Percentiles rank a stretch among this genome's conserved stretches.
These are phyloP conservation scores for Veloporphyrellus conicus DNA, from an alignment of 1,284 basidiomycete species.

Conservation along the genomic window DNA sequence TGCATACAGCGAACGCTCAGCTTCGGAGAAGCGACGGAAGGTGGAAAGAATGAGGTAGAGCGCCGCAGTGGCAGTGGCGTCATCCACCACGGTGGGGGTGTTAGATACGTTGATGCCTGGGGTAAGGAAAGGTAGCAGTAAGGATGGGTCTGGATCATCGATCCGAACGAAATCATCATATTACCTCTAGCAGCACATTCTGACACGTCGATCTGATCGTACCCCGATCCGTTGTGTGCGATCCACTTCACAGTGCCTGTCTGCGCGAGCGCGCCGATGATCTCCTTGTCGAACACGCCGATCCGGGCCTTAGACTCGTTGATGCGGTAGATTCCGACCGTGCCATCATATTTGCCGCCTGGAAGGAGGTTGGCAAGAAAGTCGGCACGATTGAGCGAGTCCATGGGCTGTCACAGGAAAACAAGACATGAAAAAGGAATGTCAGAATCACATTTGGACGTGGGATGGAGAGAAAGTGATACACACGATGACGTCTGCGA, in stretches of 20 bases:
- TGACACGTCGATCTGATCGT: conserved; percentile 78
- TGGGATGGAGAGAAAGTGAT: not conserved
- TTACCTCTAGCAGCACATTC: conserved; percentile 69
- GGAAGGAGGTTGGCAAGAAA: conserved; percentile 65
- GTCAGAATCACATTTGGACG: not conserved
- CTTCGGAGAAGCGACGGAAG: conserved; percentile 72
- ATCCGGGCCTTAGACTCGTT: conserved; percentile 62
- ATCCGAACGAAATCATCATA: too few relatives aligned
- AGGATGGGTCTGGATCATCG: too few relatives aligned
- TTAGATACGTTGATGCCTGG: conserved; percentile 84
- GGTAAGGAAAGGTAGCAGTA: too few relatives aligned
- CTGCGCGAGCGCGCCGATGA: conserved; percentile 64
- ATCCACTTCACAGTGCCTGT: conserved; percentile 78
- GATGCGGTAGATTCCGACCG: conserved; percentile 78
- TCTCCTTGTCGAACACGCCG: conserved; percentile 76
- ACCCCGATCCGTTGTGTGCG: conserved; percentile 90
- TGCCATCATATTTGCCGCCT: conserved; percentile 70
- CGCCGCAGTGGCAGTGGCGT: conserved; percentile 86
- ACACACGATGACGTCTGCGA: conserved; percentile 71
- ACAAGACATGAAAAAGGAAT: not conserved
- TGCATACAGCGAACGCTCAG: conserved; percentile 63
- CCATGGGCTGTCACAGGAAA: conserved; percentile 47
- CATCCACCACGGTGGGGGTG: conserved; percentile 87
- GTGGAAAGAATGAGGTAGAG: conserved; percentile 82
- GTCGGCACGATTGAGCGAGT: conserved; percentile 60